Evolutionary conservation across 768 basidiomycete species (phyloP).

Genomic region (Boletus tomentosulus): DNA sequence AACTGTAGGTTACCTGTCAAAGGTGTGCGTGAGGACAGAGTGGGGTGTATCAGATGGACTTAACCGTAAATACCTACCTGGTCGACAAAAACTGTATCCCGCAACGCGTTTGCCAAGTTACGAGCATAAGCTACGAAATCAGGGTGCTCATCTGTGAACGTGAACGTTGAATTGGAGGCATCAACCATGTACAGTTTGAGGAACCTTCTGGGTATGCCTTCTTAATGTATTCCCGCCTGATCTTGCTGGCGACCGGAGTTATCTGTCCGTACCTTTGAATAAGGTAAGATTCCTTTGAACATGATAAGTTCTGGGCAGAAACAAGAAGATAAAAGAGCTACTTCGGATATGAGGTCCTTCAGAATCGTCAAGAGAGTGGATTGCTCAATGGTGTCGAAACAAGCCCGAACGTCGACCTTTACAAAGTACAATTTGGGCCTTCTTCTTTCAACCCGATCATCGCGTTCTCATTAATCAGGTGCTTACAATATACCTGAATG

Average conservation of each 20-base stretch:
- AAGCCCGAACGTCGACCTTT: slow-evolving; percentile 93
- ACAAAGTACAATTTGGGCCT: slow-evolving; percentile 93
- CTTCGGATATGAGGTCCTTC: slow-evolving; percentile 68
- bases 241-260: slow-evolving; percentile 48
- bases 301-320: not conserved
- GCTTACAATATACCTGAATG: slow-evolving; percentile 51
- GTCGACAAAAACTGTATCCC: slow-evolving; percentile 82
- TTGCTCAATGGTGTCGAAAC: slow-evolving; percentile 96
- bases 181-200: not conserved
- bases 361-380: slow-evolving; percentile 77
- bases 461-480: not conserved
- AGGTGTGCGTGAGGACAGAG: not conserved
- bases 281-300: slow-evolving; percentile 62
- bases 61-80: slow-evolving; percentile 43
- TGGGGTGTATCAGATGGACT: not conserved
- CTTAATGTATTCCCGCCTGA: slow-evolving; percentile 52
- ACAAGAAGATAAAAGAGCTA: slow-evolving; percentile 18
- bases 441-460: not conserved
- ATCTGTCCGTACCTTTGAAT: slow-evolving; percentile 70
- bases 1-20: slow-evolving; percentile 49
- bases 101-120: slow-evolving; percentile 59
- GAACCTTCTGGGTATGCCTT: slow-evolving; percentile 68
- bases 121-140: slow-evolving; percentile 71
- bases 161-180: not conserved
- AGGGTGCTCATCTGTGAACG: slow-evolving; percentile 60